Base-by-base conservation (phyloP, 2,329 filamentous ascomycete species). In the Albophoma yamanashiensis region DNA sequence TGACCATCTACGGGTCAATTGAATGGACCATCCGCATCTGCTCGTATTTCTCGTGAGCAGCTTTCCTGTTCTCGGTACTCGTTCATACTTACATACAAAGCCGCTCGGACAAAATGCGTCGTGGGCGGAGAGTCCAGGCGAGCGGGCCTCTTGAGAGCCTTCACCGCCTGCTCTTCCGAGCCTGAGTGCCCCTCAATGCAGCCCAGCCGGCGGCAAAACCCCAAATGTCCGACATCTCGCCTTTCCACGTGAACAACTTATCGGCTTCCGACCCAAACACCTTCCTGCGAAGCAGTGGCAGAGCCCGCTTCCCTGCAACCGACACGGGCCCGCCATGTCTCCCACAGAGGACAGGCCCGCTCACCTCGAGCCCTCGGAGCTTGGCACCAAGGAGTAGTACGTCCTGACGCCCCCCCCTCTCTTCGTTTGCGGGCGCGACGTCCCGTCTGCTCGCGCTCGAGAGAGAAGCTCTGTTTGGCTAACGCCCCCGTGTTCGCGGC, bases 361-460 rank as follows among this genome's bases (percentile, higher is more conserved):
- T 1, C 84, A 89, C 67, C 86, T 96, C 34, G 83, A 89, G 65
- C 90, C 92, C 22, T 96, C 79, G 71, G 76, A 83, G 72, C 83
- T 97, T 38, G 93, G 93, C 57, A 96, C 91, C 38, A 96, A 91
- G 75, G 87, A 93, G 79, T 95, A 96, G 91, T 95, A 78, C 67
- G 85, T 80, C 11, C 25, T 15, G 31, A 58, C n/a, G n/a, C n/a
- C n/a, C n/a, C n/a, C n/a, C n/a, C 27, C 27, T 17, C 47, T 27
- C 8, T 8, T 12, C 27, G 9, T 8, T 36, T 36, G 34, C 34
- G 6, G 14, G 14, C 5, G 27, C 27, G 27, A 31, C 27, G 27
- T 31, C 27, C 36, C 12, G 12, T 38, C 36, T 11, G 36, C 27
- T 31, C 27, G 27, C 27, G 27, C 27, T 3, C 34, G 11, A 36